A percentile compares a stretch with the other conserved stretches of the same genome.
These are phyloP conservation scores for Solidago caesia DNA, from an alignment of 129 eudicot genomes.

Conservation along the genomic window DNA sequence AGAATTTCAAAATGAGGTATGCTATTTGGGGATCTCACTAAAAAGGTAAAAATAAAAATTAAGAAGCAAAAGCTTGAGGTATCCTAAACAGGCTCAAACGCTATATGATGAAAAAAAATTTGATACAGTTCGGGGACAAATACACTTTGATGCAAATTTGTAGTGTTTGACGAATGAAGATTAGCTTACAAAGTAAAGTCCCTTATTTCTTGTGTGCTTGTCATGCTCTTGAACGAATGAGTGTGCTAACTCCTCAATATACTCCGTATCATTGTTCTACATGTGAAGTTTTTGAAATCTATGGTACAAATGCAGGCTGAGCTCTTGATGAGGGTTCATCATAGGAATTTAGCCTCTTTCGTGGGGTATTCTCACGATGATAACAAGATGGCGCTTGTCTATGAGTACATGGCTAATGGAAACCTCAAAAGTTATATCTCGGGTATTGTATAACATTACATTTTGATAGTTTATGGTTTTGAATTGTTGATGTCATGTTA, in stretches of 20 bases:
- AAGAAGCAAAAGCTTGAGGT: constrained; percentile 13
- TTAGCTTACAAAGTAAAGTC: too few species aligned
- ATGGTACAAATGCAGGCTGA: constrained; percentile 35
- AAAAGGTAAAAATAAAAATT: too few species aligned
- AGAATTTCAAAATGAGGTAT: constrained; percentile 42
- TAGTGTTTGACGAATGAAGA: too few species aligned
- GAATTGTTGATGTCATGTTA: neutral
- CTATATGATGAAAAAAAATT: too few species aligned
- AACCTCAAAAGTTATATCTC: constrained; percentile 35
- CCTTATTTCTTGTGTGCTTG: too few species aligned
- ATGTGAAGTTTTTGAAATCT: neutral
- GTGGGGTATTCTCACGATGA: constrained; percentile 42
- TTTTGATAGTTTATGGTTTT: neutral
- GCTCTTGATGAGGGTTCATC: constrained; percentile 52
- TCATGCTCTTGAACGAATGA: too few species aligned
- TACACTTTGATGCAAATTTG: too few species aligned
- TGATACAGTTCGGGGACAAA: too few species aligned
- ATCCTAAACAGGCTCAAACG: too few species aligned
- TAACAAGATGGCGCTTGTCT: constrained; percentile 43
- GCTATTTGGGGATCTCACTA: neutral
- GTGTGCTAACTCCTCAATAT: neutral
- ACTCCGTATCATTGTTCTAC: neutral
- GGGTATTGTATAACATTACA: constrained; percentile 25
- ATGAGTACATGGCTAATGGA: constrained; percentile 45
- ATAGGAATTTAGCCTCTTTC: constrained; percentile 40